Base-by-base conservation (phyloP, 2,329 filamentous ascomycete genomes). In the Gliomastix tumulicola region DNA sequence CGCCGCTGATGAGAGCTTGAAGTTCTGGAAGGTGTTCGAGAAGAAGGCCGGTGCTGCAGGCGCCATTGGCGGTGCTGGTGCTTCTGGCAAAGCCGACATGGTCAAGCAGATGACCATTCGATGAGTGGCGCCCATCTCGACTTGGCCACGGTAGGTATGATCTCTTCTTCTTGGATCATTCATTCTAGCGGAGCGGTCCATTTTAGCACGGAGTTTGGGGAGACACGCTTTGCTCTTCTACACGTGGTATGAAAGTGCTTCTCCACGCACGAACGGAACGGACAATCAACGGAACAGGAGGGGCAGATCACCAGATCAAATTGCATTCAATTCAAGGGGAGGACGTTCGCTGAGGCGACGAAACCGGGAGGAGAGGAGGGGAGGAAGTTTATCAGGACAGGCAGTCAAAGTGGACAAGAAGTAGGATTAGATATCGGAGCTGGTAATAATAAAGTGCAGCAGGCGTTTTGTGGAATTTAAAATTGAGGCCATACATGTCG, bases 21-120 rank as follows among this genome's bases (percentile, higher is more conserved):
- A 98, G 71, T 98, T 98, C 75, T 98, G 92, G 92, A 98, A 98
- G 80, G 76, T 98, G 51, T 98, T 98, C 56, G 92, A 98, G 76
- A 96, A 95, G 78, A 97, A 96, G 78, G 72, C 89, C 15, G 88
- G 88, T 38, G 69, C 76, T 41, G 68, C 76, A 42, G 76, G 81
- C 35, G 76, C 79, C 34, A 70, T 80, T 37, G 74, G 77, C 42
- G 72, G 76, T 49, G 74, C 81, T 40, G 80, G 79, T 44, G 70
- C 83, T 41, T 82, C 82, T 34, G 77, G 76, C 62, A 90, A 90
- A 68, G 88, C 84, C 38, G 80, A 86, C 54, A 84, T 90, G 74
- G 80, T 80, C 57, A 96, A 95, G 80, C 87, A 90, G 63, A 94
- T 95, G 84, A 96, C 89, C 32, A 90, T 90, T 58, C 82, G 86